phyloP scores from a whole-genome alignment of 805 yeast species.

The Cyberlindnera nakhonratchasimensis region DNA sequence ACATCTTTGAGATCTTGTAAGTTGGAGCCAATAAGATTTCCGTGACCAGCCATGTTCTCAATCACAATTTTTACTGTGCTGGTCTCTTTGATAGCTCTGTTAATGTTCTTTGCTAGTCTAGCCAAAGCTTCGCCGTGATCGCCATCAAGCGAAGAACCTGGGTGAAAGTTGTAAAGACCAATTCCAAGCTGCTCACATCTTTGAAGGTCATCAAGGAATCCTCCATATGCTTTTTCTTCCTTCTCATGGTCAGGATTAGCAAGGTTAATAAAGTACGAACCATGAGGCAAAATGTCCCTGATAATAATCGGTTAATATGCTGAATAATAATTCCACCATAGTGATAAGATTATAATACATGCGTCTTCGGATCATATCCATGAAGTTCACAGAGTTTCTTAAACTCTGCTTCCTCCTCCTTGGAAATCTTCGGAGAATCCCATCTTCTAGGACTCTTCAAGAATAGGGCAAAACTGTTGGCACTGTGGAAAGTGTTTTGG shows the following conservation, averaged over 20 bases:
- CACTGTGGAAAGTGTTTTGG: conserved; percentile 30
- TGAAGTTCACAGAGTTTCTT: conserved; percentile 54
- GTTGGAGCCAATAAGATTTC: conserved; percentile 80
- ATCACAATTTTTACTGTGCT: conserved; percentile 79
- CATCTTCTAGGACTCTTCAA: conserved; percentile 88
- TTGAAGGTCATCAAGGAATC: conserved; percentile 80
- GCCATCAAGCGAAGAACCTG: conserved; percentile 80
- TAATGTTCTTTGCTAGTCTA: conserved; percentile 74
- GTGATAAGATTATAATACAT: no score
- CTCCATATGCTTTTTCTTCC: conserved; percentile 67
- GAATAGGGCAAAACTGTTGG: conserved; percentile 87
- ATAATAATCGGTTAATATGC: neutral
- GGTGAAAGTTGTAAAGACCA: conserved; percentile 89
- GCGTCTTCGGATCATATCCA: conserved; percentile 65
- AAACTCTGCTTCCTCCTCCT: conserved; percentile 66
- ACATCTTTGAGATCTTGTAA: conserved; percentile 73
- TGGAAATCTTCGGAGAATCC: conserved; percentile 75
- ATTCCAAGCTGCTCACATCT: conserved; percentile 84
- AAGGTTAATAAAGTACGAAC: conserved; percentile 87
- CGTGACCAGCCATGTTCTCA: conserved; percentile 98
- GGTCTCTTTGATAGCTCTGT: conserved; percentile 72
- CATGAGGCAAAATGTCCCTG: conserved; percentile 83
- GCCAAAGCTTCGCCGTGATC: conserved; percentile 62
- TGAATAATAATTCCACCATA: no score
- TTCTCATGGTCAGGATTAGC: conserved; percentile 88